Evolutionary conservation across 2,329 filamentous ascomycete species (phyloP).

Genomic region (Aspergillus sp.): DNA sequence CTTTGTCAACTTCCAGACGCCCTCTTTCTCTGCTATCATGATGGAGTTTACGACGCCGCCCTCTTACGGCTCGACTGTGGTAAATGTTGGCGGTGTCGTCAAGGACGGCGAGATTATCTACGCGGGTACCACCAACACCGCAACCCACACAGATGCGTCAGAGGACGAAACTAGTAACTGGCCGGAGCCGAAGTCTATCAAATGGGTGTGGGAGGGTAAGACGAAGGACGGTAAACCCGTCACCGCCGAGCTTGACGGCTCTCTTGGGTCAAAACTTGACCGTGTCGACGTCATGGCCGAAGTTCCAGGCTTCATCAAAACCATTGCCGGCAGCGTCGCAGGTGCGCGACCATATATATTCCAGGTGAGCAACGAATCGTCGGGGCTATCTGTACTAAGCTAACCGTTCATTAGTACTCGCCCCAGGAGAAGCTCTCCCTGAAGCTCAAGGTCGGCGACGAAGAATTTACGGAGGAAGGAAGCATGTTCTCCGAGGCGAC

Average conservation of each 20-base stretch:
- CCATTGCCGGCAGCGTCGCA: conserved; percentile 80
- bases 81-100: conserved; percentile 78
- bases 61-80: conserved; percentile 82
- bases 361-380: conserved; percentile 61
- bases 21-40: conserved; percentile 80
- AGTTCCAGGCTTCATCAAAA: conserved; percentile 93
- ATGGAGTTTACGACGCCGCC: conserved; percentile 96
- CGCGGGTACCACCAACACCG: conserved; percentile 66
- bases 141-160: conserved; percentile 67
- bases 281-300: conserved; percentile 95
- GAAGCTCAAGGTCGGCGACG: conserved; percentile 81
- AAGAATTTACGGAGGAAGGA: conserved; percentile 76
- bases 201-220: conserved; percentile 76
- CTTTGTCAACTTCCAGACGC: conserved; percentile 87
- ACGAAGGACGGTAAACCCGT: conserved; percentile 73
- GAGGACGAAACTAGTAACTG: conserved; percentile 78
- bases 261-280: conserved; percentile 70
- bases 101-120: conserved; percentile 78
- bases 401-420: conserved; percentile 60
- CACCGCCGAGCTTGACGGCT: conserved; percentile 67
- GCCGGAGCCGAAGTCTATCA: conserved; percentile 78
- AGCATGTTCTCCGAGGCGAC: conserved; percentile 83
- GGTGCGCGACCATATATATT: conserved; percentile 98
- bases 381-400: conserved; percentile 14
- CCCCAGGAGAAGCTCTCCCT: conserved; percentile 66